phyloP scores from a whole-genome alignment of 2,329 filamentous ascomycete species.

The Aspergillus sp. region DNA sequence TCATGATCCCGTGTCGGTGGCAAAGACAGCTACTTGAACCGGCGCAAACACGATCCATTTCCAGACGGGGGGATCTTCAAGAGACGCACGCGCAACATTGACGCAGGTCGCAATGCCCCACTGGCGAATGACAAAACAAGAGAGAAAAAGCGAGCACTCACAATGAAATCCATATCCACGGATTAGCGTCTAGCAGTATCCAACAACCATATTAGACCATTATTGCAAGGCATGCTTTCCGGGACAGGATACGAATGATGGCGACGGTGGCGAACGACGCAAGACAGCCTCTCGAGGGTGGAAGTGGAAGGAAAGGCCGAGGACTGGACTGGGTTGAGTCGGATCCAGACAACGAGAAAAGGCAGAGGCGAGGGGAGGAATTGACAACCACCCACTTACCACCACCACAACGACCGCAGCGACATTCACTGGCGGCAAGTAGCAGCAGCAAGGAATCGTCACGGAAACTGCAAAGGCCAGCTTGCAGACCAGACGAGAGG shows the following conservation, averaged over 20 bases:
- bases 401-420: not conserved
- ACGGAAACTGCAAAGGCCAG: conserved; percentile 21
- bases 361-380: not conserved
- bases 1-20: not conserved
- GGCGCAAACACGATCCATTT: not conserved
- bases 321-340: not conserved
- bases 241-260: conserved; percentile 8
- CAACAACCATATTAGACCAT: conserved; percentile 31
- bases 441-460: not conserved
- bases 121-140: not conserved
- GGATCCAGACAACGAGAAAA: not conserved
- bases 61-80: not conserved
- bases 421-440: not conserved
- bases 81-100: conserved; percentile 6
- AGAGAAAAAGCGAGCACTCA: conserved; percentile 28
- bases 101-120: conserved; percentile 10
- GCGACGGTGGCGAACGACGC: conserved; percentile 19
- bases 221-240: conserved; percentile 34
- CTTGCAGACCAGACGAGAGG: conserved; percentile 18
- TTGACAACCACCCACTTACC: not conserved
- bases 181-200: conserved; percentile 28
- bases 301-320: conserved; percentile 1
- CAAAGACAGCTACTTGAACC: conserved; percentile 1
- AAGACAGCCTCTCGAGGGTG: conserved; percentile 8
- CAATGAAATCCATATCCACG: conserved; percentile 46